Evolutionary conservation across 2,329 filamentous ascomycete genomes (phyloP), one percentile per base, ranked within the genome.

Genomic region (Hypoxylon sp.): DNA sequence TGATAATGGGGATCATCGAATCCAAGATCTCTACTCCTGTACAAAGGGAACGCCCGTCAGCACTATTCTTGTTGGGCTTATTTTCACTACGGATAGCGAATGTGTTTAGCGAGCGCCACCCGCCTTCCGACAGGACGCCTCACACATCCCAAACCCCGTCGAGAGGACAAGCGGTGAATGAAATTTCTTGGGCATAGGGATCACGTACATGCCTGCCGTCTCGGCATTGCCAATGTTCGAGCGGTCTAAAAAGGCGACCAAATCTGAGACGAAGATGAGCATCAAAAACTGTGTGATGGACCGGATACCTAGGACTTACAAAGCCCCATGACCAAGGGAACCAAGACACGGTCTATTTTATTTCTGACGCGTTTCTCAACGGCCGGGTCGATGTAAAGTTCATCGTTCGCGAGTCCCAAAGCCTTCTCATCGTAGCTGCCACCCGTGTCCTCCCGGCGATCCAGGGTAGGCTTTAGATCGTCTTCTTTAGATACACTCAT

Each of bases 221-320:
- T 80, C 68, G 0, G 79, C 80, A 73, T 81, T 81, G 24, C 80
- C 80, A 47, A 82, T 81, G 42, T 82, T 82, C 11, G 79, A 80
- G 26, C 80, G 74, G 65, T 82, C 80, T 1, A 82, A 71, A 59
- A 81, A 80, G 11, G 80, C 74, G 26, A 80, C 71, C 19, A 82
- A 65, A 52, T 79, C 77, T 79, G 48, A 51, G 39, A 17, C 10
- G 17, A 54, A 14, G 9, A 51, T 65, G 9, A 65, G 69, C 37
- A 17, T 37, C 13, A 39, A 47, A 22, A 33, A 31, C 6, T 11
- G 33, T 13, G 11, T 52, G 19, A 57, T 13, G 6, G 1, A 24
- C 5, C 48, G 10, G 3, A 5, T 33, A n/a, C n/a, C n/a, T n/a
- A 29, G 5, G 11, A 48, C 53, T 59, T 65, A 79, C 76, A 80